Conservation (phyloP, 1,139 yeast genomes). For the Sporopachydermia cereana region DNA sequence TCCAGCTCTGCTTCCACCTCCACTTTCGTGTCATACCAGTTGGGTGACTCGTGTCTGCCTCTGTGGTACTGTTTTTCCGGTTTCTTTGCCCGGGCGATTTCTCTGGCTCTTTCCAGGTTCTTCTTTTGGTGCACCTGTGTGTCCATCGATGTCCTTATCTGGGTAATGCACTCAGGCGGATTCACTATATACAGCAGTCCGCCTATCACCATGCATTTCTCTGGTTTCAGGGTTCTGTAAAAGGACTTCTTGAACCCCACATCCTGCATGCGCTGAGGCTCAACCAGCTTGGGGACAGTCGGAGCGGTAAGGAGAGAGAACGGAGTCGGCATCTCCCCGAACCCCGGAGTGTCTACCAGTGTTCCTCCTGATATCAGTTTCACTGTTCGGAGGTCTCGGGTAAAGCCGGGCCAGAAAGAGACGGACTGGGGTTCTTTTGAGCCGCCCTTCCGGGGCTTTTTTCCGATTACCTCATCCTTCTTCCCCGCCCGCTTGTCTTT, state of each 20-base stretch:
- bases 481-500: too few species aligned
- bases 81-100: neutral
- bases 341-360: constrained; percentile 3
- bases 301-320: neutral
- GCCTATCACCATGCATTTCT: neutral
- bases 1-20: neutral
- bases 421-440: neutral
- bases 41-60: neutral
- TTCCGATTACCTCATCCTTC: neutral
- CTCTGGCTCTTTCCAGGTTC: neutral
- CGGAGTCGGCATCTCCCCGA: neutral
- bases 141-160: neutral
- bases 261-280: neutral
- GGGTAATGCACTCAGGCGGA: neutral
- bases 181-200: neutral
- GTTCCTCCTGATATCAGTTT: neutral
- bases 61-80: neutral
- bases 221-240: neutral
- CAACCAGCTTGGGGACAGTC: neutral
- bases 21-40: neutral
- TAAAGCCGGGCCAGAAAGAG: neutral
- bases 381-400: neutral
- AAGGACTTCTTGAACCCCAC: neutral
- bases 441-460: constrained; percentile 1
- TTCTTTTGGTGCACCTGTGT: neutral